Evolutionary conservation across 805 yeast species (phyloP), one percentile per base, ranked within the genome.

Genomic region (Candida tammaniensis): DNA sequence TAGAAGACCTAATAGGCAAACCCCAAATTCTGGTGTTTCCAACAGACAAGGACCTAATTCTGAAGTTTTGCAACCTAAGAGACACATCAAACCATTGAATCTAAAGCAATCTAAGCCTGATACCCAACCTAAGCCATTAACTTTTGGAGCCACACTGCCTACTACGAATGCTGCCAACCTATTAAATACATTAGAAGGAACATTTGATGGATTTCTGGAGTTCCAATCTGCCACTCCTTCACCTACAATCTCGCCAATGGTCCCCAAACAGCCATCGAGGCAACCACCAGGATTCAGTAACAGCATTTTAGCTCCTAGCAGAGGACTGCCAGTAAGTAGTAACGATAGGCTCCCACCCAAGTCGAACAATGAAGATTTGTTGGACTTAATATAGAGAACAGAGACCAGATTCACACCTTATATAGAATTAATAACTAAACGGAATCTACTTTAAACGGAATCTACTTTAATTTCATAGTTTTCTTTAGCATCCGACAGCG

Each of bases 131-230:
- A 43, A 30, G n/a, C 31, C 35, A 2, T 33, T 41, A 13, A 31
- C 42, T 1, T 57, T 57, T 44, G 65, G 64, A 0, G 61, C 63
- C 3, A 27, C 31, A 2, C 27, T 13, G 11, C 4, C 29, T 35
- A 16, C 29, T 42, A 17, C 38, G 34, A 24, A 24, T 35, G 35
- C 38, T 23, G 41, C 52, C 25, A 39, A 46, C 10, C 33, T 63
- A 6, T 39, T 57, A 10, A 42, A 42, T 22, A 47, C 56, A 3
- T 48, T 55, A 40, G 61, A 55, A 22, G 51, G 53, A 3, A 48
- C 59, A 12, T 51, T 40, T 31, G 36, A 28, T 11, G 47, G 40
- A 18, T 43, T 43, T 27, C 47, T 38, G 44, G 47, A 43, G 13
- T 43, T 43, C 17, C 47, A 43, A 33, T 32, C 39, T 6, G 47